Evolutionary conservation across 441 rosid species (phyloP).

Genomic region (Mallotus repandus): DNA sequence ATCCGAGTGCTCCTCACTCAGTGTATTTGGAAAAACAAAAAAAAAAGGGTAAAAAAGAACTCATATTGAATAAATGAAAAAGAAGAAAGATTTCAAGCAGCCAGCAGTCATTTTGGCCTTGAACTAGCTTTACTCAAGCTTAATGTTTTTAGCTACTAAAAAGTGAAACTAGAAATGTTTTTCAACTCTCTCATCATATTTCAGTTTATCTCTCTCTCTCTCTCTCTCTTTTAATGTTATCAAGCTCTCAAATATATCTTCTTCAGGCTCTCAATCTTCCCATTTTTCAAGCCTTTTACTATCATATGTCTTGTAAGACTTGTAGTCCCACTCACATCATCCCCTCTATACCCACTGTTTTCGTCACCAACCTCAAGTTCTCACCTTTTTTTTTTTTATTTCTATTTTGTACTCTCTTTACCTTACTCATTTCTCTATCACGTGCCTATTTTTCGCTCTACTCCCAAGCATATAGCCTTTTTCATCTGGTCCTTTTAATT

Average conservation of each 20-base stretch:
- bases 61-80: too few relatives aligned
- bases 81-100: background rate
- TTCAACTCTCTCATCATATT: conserved; percentile 22
- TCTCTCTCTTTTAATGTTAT: too few relatives aligned
- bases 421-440: background rate
- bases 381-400: background rate
- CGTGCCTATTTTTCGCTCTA: background rate
- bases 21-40: too few relatives aligned
- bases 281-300: background rate
- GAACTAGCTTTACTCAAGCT: conserved; percentile 16
- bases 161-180: conserved; percentile 3
- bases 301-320: background rate
- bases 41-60: too few relatives aligned
- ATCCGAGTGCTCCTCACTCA: too few relatives aligned
- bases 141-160: conserved; percentile 18
- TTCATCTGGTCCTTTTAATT: background rate
- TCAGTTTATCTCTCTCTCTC: background rate
- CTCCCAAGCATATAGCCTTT: background rate
- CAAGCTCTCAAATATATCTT: background rate
- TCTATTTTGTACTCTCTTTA: background rate
- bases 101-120: background rate
- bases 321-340: background rate
- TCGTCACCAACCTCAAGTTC: background rate
- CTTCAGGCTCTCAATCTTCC: background rate
- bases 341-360: background rate